Evolutionary conservation across 371 early-diverging fungal species (phyloP).

Genomic region (Capniomyces stellatus): DNA sequence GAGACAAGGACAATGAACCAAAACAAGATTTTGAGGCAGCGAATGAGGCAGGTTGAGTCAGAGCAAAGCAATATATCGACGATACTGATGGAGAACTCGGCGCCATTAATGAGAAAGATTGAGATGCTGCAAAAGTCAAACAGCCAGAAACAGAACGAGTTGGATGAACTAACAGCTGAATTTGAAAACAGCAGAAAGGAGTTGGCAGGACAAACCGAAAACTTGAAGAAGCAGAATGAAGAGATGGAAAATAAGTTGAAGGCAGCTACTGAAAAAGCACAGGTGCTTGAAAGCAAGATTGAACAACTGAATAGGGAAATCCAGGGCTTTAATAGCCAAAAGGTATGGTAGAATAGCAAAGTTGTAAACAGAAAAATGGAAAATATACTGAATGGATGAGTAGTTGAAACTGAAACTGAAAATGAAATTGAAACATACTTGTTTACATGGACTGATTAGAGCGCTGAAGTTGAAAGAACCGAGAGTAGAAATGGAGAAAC

Average conservation of each 20-base stretch:
- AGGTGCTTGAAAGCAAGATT: too few species aligned
- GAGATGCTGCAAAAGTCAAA: neutral
- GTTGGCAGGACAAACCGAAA: neutral
- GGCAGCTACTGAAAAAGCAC: too few species aligned
- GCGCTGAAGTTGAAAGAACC: too few species aligned
- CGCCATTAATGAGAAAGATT: constrained; percentile 3
- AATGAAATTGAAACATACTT: too few species aligned
- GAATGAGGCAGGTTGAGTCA: neutral
- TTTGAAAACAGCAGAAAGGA: neutral
- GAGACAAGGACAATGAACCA: neutral
- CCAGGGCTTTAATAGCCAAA: too few species aligned
- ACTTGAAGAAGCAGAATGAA: neutral
- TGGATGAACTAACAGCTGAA: neutral
- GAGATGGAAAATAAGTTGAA: too few species aligned
- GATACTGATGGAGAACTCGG: neutral
- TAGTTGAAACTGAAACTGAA: neutral
- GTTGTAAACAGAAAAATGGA: neutral
- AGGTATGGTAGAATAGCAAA: neutral
- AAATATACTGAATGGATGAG: neutral
- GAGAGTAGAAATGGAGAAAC: too few species aligned
- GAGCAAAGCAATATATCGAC: neutral
- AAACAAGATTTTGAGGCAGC: neutral
- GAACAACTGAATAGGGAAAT: too few species aligned
- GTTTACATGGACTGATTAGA: too few species aligned
- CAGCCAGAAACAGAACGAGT: neutral